These are phyloP conservation scores for Diaporthe citriasiana DNA, from an alignment of 2,329 filamentous ascomycete species.

Conservation along the genomic window DNA sequence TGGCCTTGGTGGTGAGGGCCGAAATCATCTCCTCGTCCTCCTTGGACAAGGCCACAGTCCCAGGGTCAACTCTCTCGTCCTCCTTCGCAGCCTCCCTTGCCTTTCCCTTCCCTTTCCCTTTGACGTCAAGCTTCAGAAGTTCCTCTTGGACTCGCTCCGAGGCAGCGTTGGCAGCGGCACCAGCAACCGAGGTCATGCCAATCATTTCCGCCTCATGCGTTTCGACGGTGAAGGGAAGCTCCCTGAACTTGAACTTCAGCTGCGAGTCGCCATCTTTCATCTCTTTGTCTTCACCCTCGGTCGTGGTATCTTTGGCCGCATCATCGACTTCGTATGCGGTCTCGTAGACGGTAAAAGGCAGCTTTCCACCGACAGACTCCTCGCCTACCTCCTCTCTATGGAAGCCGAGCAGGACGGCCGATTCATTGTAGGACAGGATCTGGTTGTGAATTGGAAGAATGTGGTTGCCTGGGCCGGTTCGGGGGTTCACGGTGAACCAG, in stretches of 20 bases:
- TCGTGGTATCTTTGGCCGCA: slow-evolving; percentile 53
- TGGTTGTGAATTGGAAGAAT: slow-evolving; percentile 84
- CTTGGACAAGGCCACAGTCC: slow-evolving; percentile 64
- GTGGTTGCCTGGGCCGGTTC: slow-evolving; percentile 77
- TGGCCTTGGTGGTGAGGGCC: slow-evolving; percentile 85
- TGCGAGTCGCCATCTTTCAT: slow-evolving; percentile 76
- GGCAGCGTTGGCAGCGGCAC: slow-evolving; percentile 85
- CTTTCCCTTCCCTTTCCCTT: slow-evolving; percentile 65
- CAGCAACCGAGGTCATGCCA: slow-evolving; percentile 91
- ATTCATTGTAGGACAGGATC: slow-evolving; percentile 85
- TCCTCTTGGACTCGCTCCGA: slow-evolving; percentile 62
- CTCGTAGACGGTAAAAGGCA: slow-evolving; percentile 94
- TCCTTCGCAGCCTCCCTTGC: slow-evolving; percentile 61
- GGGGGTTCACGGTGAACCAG: slow-evolving; percentile 87
- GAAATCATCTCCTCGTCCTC: slow-evolving; percentile 75
- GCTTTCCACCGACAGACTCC: slow-evolving; percentile 76
- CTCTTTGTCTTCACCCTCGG: slow-evolving; percentile 75
- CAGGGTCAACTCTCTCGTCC: slow-evolving; percentile 51
- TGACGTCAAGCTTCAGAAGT: slow-evolving; percentile 57
- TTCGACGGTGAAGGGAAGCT: slow-evolving; percentile 89
- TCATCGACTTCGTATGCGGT: slow-evolving; percentile 82
- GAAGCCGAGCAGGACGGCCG: slow-evolving; percentile 88
- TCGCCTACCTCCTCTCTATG: slow-evolving; percentile 75
- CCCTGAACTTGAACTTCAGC: slow-evolving; percentile 80
- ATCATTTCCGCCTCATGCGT: slow-evolving; percentile 99